Base-by-base conservation (phyloP, 2,329 filamentous ascomycete genomes). In the Xylaria sp. region DNA sequence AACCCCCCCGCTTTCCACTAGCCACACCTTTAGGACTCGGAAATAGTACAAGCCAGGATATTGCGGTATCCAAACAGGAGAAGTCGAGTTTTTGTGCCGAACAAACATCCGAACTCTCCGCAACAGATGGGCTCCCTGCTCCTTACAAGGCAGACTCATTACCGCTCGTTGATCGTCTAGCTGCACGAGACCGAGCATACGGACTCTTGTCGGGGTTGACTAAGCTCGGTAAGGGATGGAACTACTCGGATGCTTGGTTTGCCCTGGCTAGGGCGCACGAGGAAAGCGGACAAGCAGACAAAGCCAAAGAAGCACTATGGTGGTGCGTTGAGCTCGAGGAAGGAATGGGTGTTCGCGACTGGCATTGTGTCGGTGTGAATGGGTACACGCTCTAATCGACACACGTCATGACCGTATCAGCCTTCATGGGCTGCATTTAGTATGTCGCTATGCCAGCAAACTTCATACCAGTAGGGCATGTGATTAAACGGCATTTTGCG, bases 311-410 rank as follows among this genome's bases (percentile, higher is more conserved):
- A 69, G 92, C 93, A 46, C 83, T 98, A 6, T 98, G 95, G 95
- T 98, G 94, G 93, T 96, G 93, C 70, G 91, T 99, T 11, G 93
- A 97, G 77, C 81, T 99, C 29, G 95, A 98, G 74, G 94, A 99
- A 74, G 87, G 87, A 7, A 87, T 86, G 66, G 92, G 90, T 0
- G 85, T 97, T 48, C 86, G 95, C 59, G 84, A 86, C 60, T 98
- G 94, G 95, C 84, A 81, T 29, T 88, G 85, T 67, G 83, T 92
- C 27, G 88, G 85, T 3, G 82, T 82, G 51, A 87, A 87, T 19
- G 84, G 89, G 19, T 91, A 91, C 76, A 85, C 90, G 47, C 77
- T 88, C 65, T 87, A 71, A 54, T 51, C 47, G 29, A 52, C 21
- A 51, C 49, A 60, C 52, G 47, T 54, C 49, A 57, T 54, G 38